A percentile compares a stretch with the other conserved stretches of the same genome.
These are phyloP conservation scores for Sporothrix pseudoabietina DNA, from an alignment of 2,329 filamentous ascomycete species.

Conservation along the genomic window DNA sequence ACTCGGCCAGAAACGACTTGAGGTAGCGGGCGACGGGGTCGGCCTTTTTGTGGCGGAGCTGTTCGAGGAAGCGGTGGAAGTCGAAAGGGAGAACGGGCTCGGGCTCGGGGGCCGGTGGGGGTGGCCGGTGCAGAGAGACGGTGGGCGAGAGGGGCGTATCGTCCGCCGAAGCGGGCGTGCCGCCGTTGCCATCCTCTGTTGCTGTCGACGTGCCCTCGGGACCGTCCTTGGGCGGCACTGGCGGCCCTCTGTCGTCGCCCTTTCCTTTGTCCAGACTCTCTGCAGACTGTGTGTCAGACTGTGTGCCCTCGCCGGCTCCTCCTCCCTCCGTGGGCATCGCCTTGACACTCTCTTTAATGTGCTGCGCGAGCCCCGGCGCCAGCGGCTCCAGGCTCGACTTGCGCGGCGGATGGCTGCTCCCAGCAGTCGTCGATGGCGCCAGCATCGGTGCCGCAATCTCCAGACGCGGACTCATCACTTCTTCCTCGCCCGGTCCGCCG, in stretches of 20 bases:
- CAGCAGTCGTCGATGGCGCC: slow-evolving; percentile 51
- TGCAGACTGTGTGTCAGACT: not conserved
- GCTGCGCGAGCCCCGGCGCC: slow-evolving; percentile 53
- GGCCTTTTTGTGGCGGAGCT: slow-evolving; percentile 93
- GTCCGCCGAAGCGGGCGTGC: slow-evolving; percentile 61
- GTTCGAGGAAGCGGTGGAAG: slow-evolving; percentile 95
- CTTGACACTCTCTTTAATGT: slow-evolving; percentile 51
- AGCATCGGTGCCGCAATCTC: slow-evolving; percentile 81
- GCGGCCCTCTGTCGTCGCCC: slow-evolving; percentile 52
- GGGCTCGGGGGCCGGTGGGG: slow-evolving; percentile 72
- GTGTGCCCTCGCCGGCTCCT: not conserved
- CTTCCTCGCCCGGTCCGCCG: slow-evolving; percentile 70
- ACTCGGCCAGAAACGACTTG: slow-evolving; percentile 90
- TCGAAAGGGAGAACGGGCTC: slow-evolving; percentile 91
- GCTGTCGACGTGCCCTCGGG: slow-evolving; percentile 35
- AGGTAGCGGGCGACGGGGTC: slow-evolving; percentile 96
- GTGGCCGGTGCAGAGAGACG: slow-evolving; percentile 60
- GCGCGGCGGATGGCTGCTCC: slow-evolving; percentile 67
- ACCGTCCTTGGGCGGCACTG: slow-evolving; percentile 62
- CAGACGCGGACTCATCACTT: slow-evolving; percentile 88
- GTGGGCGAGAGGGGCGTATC: slow-evolving; percentile 50
- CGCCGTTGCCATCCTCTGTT: slow-evolving; percentile 45
- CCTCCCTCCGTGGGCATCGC: not conserved
- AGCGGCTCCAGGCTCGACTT: slow-evolving; percentile 83
- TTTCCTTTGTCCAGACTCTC: slow-evolving; percentile 41